Base-by-base conservation (phyloP, 208 protist species). In the Leishmania mexicana region DNA sequence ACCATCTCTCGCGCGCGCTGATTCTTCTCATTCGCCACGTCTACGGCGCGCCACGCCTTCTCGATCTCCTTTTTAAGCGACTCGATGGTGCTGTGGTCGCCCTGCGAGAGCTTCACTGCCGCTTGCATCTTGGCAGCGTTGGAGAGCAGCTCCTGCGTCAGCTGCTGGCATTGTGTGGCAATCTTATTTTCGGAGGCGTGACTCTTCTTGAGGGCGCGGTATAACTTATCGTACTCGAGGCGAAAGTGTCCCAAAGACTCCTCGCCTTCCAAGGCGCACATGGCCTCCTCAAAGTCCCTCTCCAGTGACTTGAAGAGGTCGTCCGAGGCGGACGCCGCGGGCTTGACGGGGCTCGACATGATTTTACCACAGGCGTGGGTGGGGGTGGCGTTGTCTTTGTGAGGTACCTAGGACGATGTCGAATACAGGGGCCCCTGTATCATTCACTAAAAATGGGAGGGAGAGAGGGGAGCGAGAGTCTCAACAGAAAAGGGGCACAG, bases 71-170 rank as follows among this genome's bases (percentile, higher is more conserved):
- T 98, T 80, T 99, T 99, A 11, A 99, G 95, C 1, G 94, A 91
- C 49, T 98, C 95, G 67, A 99, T 99, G 8, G 98, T 99, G 79
- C 97, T 98, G 88, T 99, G 96, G 71, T 99, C 99, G 78, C 99
- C 97, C 79, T 99, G 98, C 5, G 96, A 96, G 13, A 99, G 88
- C 83, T 99, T 98, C 64, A 99, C 87, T 4, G 98, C 98, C 0
- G 98, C 96, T 81, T 99, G 97, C 85, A 99, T 98, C 90, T 99
- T 99, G 10, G 98, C 93, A 11, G 99, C 96, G 74, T 99, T 99
- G 7, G 93, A 92, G 10, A 99, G 90, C 31, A 99, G 98, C 86
- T 99, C 97, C 54, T 97, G 89, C 76, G 98, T 99, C 42, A 99
- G 88, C 79, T 99, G 95, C 49, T 98, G 93, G 82, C 98, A 99